These are phyloP conservation scores for Colletotrichum sp. DNA, from an alignment of 2,329 filamentous ascomycete genomes.

Conservation along the genomic window DNA sequence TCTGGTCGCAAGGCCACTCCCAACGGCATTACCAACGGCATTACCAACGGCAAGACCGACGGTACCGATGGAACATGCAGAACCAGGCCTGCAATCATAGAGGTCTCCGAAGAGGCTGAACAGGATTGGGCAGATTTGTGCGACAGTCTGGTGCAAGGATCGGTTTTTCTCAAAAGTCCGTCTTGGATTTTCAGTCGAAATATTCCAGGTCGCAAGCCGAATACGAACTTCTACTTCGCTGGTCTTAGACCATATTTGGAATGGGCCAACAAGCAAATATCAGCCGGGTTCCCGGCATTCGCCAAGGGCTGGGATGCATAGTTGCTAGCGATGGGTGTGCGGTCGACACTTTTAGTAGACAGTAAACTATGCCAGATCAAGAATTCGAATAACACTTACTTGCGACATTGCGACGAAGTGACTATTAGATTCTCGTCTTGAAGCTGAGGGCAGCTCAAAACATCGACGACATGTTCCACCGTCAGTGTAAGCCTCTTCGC, in stretches of 20 bases:
- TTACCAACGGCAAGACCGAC: not conserved
- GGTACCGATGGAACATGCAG: not conserved
- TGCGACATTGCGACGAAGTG: rapidly evolving
- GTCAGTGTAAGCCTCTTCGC: too few relatives aligned
- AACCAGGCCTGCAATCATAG: not conserved
- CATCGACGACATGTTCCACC: not conserved
- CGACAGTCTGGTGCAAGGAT: not conserved
- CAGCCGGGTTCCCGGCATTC: not conserved
- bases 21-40: not conserved
- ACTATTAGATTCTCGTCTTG: not conserved
- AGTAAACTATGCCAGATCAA: not conserved
- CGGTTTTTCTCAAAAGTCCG: not conserved
- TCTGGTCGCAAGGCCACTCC: rapidly evolving
- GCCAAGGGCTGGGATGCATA: not conserved
- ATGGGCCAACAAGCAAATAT: not conserved
- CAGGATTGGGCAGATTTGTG: not conserved
- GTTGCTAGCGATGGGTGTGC: too few relatives aligned
- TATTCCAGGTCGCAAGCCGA: not conserved
- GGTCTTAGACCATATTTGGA: not conserved
- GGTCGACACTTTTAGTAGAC: too few relatives aligned
- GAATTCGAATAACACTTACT: not conserved
- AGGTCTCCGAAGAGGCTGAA: not conserved
- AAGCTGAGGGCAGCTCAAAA: not conserved
- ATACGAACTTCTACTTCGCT: not conserved
- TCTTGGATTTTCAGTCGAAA: not conserved